Evolutionary conservation across 176 grass and related monocot species (phyloP), one percentile per base, ranked within the genome.

Genomic region (Carex scoparia): DNA sequence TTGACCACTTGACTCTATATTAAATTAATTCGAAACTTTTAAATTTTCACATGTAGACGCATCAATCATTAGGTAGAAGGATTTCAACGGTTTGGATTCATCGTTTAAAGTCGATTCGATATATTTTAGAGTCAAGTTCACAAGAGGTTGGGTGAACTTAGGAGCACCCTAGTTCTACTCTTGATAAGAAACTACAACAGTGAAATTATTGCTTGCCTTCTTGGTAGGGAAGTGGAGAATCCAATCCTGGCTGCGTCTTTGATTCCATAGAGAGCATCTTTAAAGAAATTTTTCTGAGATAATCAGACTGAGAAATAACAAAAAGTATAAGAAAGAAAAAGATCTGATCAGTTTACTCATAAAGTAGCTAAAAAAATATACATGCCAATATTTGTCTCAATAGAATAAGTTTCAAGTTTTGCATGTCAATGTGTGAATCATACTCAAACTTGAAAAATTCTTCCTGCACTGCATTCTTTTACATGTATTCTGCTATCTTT

Each of bases 271-370:
- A 98, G 31, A 94, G 86, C 91, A 98, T 91, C 88, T 94, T 94
- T 16, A 93, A 62, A 93, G 95, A 98, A 90, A 98, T 93, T 86
- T 70, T 93, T 78, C 88, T 90, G 82, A 94, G 82, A 91, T 98
- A 98, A 94, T 94, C 95, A 87, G 88, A 63, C 95, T 94, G 87
- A 42, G 27, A 79, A 31, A 89, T 9, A 46, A 6, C 42, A 35
- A 86, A 81, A 88, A 3, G 81, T 61, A 67, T 9, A 49, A 79
- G 27, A 76, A 63, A 28, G 28, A 61, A 66, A 33, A 27, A 10
- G 65, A 51, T 71, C 14, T 23, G 69, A 10, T 60, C 9, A 15
- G 10, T 74, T 51, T 46, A 44, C 15, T 71, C 10, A 61, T 2
- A 23, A 63, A 9, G 19, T 63, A 63, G 23, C 7, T 18, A 63